phyloP scores from a whole-genome alignment of 345 rosid species.

The Aethionema arabicum region DNA sequence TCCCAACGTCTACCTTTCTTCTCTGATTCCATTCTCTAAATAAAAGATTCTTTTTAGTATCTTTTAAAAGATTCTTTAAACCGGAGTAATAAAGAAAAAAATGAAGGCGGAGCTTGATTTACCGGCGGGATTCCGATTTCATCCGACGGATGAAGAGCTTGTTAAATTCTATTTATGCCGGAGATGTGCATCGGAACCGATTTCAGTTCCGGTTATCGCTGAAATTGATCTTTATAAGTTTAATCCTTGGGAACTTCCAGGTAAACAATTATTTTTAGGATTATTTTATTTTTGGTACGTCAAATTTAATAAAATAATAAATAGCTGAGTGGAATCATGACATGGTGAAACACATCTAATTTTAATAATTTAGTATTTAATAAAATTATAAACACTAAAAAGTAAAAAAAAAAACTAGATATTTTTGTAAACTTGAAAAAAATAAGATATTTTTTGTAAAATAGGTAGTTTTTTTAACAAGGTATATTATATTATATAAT shows the following conservation, averaged over 20 bases:
- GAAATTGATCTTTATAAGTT: constrained; percentile 85
- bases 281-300: background rate
- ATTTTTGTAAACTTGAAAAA: too few relatives aligned
- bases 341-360: too few relatives aligned
- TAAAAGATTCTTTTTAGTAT: constrained; percentile 3
- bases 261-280: constrained; percentile 32
- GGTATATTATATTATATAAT: too few relatives aligned
- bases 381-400: too few relatives aligned
- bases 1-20: constrained; percentile 7
- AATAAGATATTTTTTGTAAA: too few relatives aligned
- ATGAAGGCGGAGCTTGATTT: constrained; percentile 57
- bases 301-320: too few relatives aligned
- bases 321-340: too few relatives aligned
- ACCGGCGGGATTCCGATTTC: constrained; percentile 93
- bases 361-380: too few relatives aligned
- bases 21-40: constrained; percentile 26
- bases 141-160: constrained; percentile 91
- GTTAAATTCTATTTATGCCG: constrained; percentile 70
- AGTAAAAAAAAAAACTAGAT: too few relatives aligned
- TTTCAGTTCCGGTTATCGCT: constrained; percentile 67
- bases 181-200: constrained; percentile 59
- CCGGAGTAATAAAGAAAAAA: background rate
- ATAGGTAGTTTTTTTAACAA: too few relatives aligned
- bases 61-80: background rate
- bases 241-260: constrained; percentile 96